A percentile compares a stretch with the other conserved stretches of the same genome.
These are phyloP conservation scores for Durusdinium trenchii DNA, from an alignment of 73 alveolate species.

Conservation along the genomic window DNA sequence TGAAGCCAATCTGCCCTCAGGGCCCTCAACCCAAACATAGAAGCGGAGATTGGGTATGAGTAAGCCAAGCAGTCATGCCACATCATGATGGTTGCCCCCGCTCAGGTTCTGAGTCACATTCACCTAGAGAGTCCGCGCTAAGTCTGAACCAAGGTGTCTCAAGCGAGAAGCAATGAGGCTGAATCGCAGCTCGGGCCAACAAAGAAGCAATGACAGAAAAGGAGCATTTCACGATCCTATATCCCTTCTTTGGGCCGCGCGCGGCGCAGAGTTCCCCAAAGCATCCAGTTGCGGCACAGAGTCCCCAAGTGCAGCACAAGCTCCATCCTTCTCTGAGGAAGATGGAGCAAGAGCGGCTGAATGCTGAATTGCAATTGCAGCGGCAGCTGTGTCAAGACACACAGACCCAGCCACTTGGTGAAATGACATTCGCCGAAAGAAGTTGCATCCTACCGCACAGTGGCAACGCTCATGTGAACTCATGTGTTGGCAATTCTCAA, in stretches of 20 bases:
- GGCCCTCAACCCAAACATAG: too few relatives aligned
- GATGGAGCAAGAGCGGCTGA: conserved; percentile 1
- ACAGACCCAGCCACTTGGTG: not conserved
- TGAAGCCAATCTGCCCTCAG: not conserved
- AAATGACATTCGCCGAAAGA: not conserved
- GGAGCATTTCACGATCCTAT: not conserved
- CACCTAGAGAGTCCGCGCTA: too few relatives aligned
- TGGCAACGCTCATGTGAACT: not conserved
- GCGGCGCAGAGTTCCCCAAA: not conserved
- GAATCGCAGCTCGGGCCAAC: conserved; percentile 24
- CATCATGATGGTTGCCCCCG: too few relatives aligned
- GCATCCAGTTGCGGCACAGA: not conserved
- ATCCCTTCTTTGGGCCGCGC: not conserved
- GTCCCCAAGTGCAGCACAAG: not conserved
- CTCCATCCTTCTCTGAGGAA: not conserved
- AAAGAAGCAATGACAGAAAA: too few relatives aligned
- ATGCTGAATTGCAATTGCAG: conserved; percentile 29
- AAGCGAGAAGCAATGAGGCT: conserved; percentile 6
- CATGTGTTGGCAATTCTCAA: not conserved
- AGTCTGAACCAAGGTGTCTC: conserved; percentile 22
- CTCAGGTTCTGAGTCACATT: too few relatives aligned
- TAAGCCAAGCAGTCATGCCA: too few relatives aligned
- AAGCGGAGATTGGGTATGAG: too few relatives aligned
- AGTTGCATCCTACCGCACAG: not conserved
- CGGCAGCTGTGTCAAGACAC: conserved; percentile 15